Base-by-base conservation (phyloP, 495 filamentous ascomycete genomes). In the Neurospora hispaniola region DNA sequence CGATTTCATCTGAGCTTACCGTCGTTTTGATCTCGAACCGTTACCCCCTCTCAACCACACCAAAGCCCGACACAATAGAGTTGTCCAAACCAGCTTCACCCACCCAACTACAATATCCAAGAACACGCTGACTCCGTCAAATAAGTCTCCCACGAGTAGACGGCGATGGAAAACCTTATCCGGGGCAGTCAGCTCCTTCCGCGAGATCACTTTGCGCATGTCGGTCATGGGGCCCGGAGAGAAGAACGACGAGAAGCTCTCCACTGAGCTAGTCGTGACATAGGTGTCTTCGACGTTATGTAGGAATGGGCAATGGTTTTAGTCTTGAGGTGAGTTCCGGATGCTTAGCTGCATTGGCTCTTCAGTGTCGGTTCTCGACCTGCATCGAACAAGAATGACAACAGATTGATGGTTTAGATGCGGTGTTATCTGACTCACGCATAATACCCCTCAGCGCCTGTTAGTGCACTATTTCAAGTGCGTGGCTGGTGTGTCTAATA, bases 391-490 rank as follows among this genome's bases (percentile, higher is more conserved):
- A 16, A 11, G 48, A 48, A 48, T 48, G 1, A 5, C 48, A 31
- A n/a, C 1, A 59, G 2, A 8, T 31, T 31, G 1, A 59, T 31
- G 48, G 23, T 27, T 59, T 59, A 59, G 23, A 59, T 59, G 12
- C 23, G 4, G 5, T 11, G 23, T 31, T 59, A 59, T 31, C 11
- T 27, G 5, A 27, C 20, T 5, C 4, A 11, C 1, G 0, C 2
- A 20, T 11, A 3, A 11, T 20, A 11, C 7, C 0, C 8, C 4
- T 0, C 3, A 1, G 8, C 0, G 0, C 20, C n/a, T 48, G n/a
- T 7, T 59, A 59, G 48, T 16, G 48, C 48, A 8, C 10, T 54
- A 54, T 54, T 4, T 27, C 2, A 0, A 1, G 3, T n/a, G 9
- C 3, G 18, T 46, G 1, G 18, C 43, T 46, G 9, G 9, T 8